phyloP scores from a whole-genome alignment of 2,329 filamentous ascomycete species.

The Sphaerulina vaccinii region DNA sequence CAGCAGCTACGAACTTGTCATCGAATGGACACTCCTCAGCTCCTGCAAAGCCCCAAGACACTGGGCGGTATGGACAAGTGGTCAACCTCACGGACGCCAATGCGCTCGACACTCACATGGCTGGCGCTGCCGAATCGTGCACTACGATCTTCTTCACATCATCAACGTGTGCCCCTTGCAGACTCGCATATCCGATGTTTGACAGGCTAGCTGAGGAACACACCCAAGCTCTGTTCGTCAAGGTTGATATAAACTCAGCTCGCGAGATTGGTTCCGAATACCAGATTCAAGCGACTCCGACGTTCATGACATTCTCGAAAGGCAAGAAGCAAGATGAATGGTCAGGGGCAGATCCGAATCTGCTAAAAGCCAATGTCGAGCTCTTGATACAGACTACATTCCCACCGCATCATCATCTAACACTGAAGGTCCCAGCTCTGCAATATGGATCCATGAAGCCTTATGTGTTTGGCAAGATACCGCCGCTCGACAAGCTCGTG shows the following conservation, averaged over 20 bases:
- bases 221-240: slow-evolving; percentile 69
- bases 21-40: neutral
- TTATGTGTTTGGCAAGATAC: slow-evolving; percentile 74
- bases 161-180: slow-evolving; percentile 81
- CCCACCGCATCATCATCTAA: slow-evolving; percentile 72
- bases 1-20: neutral
- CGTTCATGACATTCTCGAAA: slow-evolving; percentile 79
- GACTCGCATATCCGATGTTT: slow-evolving; percentile 75
- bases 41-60: slow-evolving; percentile 8
- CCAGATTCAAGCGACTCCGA: slow-evolving; percentile 74
- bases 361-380: slow-evolving; percentile 69
- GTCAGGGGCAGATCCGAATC: slow-evolving; percentile 70
- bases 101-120: slow-evolving; percentile 62
- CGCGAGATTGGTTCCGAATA: slow-evolving; percentile 62
- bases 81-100: slow-evolving; percentile 59
- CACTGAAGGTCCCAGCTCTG: slow-evolving; percentile 68
- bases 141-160: slow-evolving; percentile 92
- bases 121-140: slow-evolving; percentile 62
- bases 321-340: slow-evolving; percentile 70
- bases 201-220: slow-evolving; percentile 75
- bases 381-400: slow-evolving; percentile 73
- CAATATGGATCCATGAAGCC: slow-evolving; percentile 62
- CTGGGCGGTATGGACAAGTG: slow-evolving; percentile 51
- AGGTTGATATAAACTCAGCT: slow-evolving; percentile 73
- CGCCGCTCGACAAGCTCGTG: slow-evolving; percentile 77